These are phyloP conservation scores for Hypoxylon sp. DNA, from an alignment of 2,329 filamentous ascomycete genomes.

Conservation along the genomic window DNA sequence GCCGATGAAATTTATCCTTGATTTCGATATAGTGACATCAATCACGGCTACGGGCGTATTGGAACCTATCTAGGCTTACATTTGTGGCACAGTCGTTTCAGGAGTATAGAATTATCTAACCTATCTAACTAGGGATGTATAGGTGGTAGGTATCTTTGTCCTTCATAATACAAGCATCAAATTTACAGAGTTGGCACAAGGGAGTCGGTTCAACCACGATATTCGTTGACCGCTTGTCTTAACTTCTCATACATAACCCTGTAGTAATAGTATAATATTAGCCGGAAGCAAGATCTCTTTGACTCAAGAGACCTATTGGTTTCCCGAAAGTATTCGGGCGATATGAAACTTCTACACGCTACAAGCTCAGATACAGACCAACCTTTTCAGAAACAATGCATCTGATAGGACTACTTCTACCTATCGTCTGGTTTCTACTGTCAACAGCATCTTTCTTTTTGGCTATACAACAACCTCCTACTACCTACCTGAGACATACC, in stretches of 20 bases:
- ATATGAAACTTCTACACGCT: background rate
- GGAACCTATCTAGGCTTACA: background rate
- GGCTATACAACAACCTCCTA: background rate
- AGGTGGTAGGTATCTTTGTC: background rate
- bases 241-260: background rate
- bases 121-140: too few relatives aligned
- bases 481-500: background rate
- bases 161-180: background rate
- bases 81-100: background rate
- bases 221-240: background rate
- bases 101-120: background rate
- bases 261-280: background rate
- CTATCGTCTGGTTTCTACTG: background rate
- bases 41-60: background rate
- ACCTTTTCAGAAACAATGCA: background rate
- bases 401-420: background rate
- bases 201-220: background rate
- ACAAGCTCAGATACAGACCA: background rate
- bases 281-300: background rate
- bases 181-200: background rate
- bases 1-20: background rate
- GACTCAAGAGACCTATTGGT: background rate
- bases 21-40: background rate
- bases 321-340: too few relatives aligned
- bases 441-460: background rate